phyloP scores from a whole-genome alignment of 352 stramenopile genomes.

The Globisporangium emineosum region DNA sequence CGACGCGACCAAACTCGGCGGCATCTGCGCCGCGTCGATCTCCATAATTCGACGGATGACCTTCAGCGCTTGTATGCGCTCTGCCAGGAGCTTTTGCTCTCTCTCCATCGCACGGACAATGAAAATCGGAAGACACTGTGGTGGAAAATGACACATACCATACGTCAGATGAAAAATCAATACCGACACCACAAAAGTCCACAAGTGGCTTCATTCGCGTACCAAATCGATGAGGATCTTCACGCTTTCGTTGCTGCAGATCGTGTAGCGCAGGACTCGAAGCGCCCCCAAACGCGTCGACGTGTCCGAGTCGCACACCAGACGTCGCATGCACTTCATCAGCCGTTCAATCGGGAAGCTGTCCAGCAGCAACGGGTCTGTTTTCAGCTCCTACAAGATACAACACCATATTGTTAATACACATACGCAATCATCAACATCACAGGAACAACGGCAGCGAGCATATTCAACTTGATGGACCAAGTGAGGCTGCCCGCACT shows the following conservation, averaged over 20 bases:
- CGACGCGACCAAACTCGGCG: conserved; percentile 75
- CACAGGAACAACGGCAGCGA: neutral
- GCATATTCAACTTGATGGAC: neutral
- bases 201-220: neutral
- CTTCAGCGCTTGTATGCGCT: conserved; percentile 86
- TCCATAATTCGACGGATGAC: conserved; percentile 83
- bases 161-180: neutral
- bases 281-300: conserved; percentile 73
- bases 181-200: neutral
- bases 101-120: conserved; percentile 80
- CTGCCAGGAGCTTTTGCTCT: conserved; percentile 83
- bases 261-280: conserved; percentile 79
- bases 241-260: conserved; percentile 74
- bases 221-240: conserved; percentile 64
- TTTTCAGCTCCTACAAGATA: conserved; percentile 71
- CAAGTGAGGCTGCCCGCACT: neutral
- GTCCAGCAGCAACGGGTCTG: conserved; percentile 78
- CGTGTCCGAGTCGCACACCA: conserved; percentile 78
- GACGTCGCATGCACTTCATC: conserved; percentile 72
- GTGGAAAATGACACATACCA: neutral
- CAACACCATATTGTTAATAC: neutral
- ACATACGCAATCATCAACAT: neutral
- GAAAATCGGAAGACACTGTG: conserved; percentile 73
- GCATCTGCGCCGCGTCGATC: conserved; percentile 82
- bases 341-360: conserved; percentile 77